These are phyloP conservation scores for Trichoderma harzianum DNA, from an alignment of 2,329 filamentous ascomycete species.

Conservation along the genomic window DNA sequence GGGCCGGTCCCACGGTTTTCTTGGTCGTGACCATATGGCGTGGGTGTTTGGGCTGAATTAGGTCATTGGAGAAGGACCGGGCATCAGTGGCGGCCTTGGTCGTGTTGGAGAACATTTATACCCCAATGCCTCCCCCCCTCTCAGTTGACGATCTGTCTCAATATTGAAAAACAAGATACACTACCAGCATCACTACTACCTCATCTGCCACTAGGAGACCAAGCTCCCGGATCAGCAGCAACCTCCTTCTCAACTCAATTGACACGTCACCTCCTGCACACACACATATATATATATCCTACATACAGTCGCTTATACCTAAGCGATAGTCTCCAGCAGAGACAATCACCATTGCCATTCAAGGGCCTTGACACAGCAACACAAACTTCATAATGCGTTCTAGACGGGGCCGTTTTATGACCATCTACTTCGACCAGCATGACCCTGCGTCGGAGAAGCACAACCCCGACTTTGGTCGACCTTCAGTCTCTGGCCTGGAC, in stretches of 20 bases:
- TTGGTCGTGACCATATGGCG: slow-evolving; percentile 9
- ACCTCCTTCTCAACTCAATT: background rate
- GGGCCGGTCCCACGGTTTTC: slow-evolving; percentile 11
- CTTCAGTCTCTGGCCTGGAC: slow-evolving; percentile 39
- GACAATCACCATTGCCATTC: background rate
- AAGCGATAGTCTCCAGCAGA: background rate
- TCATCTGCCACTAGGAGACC: background rate
- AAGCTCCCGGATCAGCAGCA: background rate
- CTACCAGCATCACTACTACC: background rate
- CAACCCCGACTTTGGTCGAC: slow-evolving; percentile 28
- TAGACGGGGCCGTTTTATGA: slow-evolving; percentile 26
- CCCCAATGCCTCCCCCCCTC: background rate
- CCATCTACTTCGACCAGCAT: slow-evolving; percentile 42
- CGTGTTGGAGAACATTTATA: slow-evolving; percentile 14
- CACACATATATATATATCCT: background rate
- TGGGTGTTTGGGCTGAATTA: slow-evolving; percentile 3
- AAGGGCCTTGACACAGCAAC: background rate
- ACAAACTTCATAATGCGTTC: background rate
- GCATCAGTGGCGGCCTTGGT: slow-evolving; percentile 1
- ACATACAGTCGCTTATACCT: background rate
- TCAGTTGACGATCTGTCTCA: background rate
- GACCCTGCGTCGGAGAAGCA: slow-evolving; percentile 40
- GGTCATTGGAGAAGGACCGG: slow-evolving; percentile 1
- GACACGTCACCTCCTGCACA: background rate
- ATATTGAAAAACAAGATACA: background rate